Evolutionary conservation across 1,284 basidiomycete genomes (phyloP), one percentile per base, ranked within the genome.

Genomic region (Ustilago sp.): DNA sequence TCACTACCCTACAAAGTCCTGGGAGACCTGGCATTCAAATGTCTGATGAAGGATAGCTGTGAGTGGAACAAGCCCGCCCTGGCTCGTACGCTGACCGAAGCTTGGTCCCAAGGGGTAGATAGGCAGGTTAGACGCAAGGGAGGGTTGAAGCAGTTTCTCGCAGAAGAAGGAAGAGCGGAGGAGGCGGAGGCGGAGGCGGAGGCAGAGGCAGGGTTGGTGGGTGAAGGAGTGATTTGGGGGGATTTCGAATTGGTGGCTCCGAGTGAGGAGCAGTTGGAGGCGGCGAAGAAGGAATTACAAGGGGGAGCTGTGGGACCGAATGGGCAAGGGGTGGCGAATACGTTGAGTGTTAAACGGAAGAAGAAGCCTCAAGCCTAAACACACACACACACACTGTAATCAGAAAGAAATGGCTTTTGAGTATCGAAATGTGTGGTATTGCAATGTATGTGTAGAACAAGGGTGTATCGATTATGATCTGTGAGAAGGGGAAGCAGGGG

Each of bases 31-130:
- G 70, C 84, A 12, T 70, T 80, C 36, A 74, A 78, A 51, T 61
- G 72, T n/a, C 51, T 85, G 6, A 79, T 83, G 78, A 69, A 68
- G 34, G 83, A 85, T 43, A 65, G 70, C 4, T 85, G 83, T 61
- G 77, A 78, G 9, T 85, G 83, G 83, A 67, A 71, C 32, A 67
- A 72, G 48, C 35, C 52, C 0, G 41, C 55, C 0, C 38, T 54
- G 2, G 70, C 83, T 0, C 41, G 48, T 7, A 45, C 56, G 12
- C 63, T 84, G n/a, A 85, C 83, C 1, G 28, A 59, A 15, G 51
- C 53, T 1, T 84, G 77, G 75, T 70, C 62, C 15, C 62, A 77
- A n/a, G 76, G 53, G 2, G 70, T 85, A 3, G 74, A 79, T 59
- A 45, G 62, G 11, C 79, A 80, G 15, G 55, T 84, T 6, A 48